Percentiles rank a stretch among this genome's conserved stretches.
Conservation (phyloP, 192 early-diverging fungal species). For the Coemansia sp. region DNA sequence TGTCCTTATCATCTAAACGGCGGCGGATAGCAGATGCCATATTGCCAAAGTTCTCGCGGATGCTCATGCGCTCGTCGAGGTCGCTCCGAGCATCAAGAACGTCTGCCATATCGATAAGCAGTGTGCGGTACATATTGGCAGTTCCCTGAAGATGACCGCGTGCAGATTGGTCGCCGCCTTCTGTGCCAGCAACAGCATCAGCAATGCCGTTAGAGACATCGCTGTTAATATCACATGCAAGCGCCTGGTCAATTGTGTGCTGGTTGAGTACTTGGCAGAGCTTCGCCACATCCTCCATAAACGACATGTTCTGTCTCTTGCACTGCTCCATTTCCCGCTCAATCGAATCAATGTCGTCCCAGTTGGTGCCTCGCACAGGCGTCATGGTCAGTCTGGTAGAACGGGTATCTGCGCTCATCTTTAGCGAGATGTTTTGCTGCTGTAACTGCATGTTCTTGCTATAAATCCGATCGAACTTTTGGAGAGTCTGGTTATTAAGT, state of each 20-base stretch:
- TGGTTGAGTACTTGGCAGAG: slow-evolving; percentile 36
- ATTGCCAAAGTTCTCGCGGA: slow-evolving; percentile 44
- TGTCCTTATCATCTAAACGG: slow-evolving; percentile 26
- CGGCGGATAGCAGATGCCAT: slow-evolving; percentile 36
- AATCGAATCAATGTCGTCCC: slow-evolving; percentile 49
- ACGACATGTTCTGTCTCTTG: slow-evolving; percentile 23
- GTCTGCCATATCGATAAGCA: slow-evolving; percentile 40
- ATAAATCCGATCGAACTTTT: slow-evolving; percentile 31
- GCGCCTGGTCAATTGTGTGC: slow-evolving; percentile 34
- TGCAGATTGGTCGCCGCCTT: background rate
- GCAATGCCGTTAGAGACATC: background rate
- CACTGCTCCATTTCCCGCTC: slow-evolving; percentile 34
- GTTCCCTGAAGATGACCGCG: background rate
- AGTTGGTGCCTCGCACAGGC: slow-evolving; percentile 39
- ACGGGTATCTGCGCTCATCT: slow-evolving; percentile 20
- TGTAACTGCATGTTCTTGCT: slow-evolving; percentile 24
- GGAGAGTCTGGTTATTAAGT: slow-evolving; percentile 31
- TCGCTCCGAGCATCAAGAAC: slow-evolving; percentile 27
- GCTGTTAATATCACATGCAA: slow-evolving; percentile 9
- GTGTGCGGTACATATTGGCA: slow-evolving; percentile 38
- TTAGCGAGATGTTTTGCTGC: slow-evolving; percentile 29
- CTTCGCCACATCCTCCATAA: slow-evolving; percentile 33
- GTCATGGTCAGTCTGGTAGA: slow-evolving; percentile 23
- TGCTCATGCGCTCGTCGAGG: slow-evolving; percentile 40
- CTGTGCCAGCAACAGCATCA: background rate